Evolutionary conservation across 441 rosid species (phyloP).

Genomic region (Sinapis alba): DNA sequence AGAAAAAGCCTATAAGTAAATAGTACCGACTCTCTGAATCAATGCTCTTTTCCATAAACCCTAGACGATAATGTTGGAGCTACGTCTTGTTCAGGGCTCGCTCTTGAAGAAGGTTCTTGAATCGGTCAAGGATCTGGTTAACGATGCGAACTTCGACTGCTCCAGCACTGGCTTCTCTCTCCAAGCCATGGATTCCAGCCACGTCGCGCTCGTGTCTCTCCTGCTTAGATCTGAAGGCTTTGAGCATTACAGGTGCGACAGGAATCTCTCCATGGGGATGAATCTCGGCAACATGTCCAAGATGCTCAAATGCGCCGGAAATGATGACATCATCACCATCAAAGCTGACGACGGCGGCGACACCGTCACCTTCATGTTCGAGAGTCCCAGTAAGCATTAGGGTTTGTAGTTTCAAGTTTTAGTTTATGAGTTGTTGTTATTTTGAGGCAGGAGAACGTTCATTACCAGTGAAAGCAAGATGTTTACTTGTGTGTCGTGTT

Average conservation of each 20-base stretch:
- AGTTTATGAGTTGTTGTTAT: too few species aligned
- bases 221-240: constrained; percentile 90
- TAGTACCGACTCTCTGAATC: background rate
- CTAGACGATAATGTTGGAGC: constrained; percentile 66
- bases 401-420: background rate
- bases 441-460: too few species aligned
- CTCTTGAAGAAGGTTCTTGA: constrained; percentile 94
- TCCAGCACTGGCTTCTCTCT: constrained; percentile 91
- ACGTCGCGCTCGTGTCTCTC: constrained; percentile 89
- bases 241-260: constrained; percentile 94
- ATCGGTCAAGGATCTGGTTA: constrained; percentile 85
- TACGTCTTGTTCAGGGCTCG: constrained; percentile 89
- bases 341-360: constrained; percentile 97
- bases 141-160: constrained; percentile 94
- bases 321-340: constrained; percentile 94
- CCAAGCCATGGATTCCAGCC: constrained; percentile 99
- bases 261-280: constrained; percentile 96
- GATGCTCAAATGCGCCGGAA: constrained; percentile 93
- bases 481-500: background rate
- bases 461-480: background rate
- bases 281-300: constrained; percentile 86
- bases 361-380: constrained; percentile 96
- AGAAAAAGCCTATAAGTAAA: constrained; percentile 5
- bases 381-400: constrained; percentile 70
- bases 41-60: constrained; percentile 10